A percentile compares a stretch with the other conserved stretches of the same genome.
phyloP scores from a whole-genome alignment of 2,329 filamentous ascomycete genomes.

The Pseudogymnoascus sp. region DNA sequence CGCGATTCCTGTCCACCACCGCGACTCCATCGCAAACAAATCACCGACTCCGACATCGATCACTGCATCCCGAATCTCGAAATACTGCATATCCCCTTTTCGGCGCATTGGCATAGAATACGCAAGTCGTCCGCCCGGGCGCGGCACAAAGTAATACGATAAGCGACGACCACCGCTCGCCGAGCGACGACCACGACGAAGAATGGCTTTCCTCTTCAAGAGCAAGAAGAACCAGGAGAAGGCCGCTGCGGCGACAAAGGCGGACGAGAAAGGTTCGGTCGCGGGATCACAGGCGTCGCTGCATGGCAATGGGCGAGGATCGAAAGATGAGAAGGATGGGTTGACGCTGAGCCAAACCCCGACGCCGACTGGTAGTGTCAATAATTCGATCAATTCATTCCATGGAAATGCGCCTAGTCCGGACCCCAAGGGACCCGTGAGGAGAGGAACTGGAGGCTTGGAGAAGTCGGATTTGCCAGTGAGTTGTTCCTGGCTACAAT shows the following conservation, averaged over 20 bases:
- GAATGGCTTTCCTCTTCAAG: slow-evolving; percentile 77
- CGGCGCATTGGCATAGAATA: slow-evolving; percentile 18
- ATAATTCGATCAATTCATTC: slow-evolving; percentile 57
- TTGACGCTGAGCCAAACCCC: slow-evolving; percentile 51
- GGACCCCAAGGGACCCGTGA: slow-evolving; percentile 47
- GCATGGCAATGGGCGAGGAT: slow-evolving; percentile 38
- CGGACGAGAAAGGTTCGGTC: slow-evolving; percentile 18
- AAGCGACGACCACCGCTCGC: slow-evolving; percentile 30
- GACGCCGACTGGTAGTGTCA: slow-evolving; percentile 46
- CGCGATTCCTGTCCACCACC: background rate
- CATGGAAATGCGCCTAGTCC: slow-evolving; percentile 32
- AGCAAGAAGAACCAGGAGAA: slow-evolving; percentile 69
- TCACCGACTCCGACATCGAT: background rate
- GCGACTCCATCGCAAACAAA: background rate
- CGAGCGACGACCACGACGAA: slow-evolving; percentile 28
- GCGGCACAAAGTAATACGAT: background rate
- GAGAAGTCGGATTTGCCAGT: slow-evolving; percentile 31
- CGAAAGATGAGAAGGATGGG: slow-evolving; percentile 44
- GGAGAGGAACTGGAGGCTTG: slow-evolving; percentile 41
- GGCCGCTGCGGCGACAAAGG: slow-evolving; percentile 32
- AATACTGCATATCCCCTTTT: slow-evolving; percentile 3
- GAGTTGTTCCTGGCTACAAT: slow-evolving; percentile 18
- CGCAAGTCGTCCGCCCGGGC: slow-evolving; percentile 22
- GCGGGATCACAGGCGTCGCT: slow-evolving; percentile 36
- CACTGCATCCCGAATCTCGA: background rate